Evolutionary conservation across 2,329 filamentous ascomycete genomes (phyloP).

Genomic region (Penicillium sp.): DNA sequence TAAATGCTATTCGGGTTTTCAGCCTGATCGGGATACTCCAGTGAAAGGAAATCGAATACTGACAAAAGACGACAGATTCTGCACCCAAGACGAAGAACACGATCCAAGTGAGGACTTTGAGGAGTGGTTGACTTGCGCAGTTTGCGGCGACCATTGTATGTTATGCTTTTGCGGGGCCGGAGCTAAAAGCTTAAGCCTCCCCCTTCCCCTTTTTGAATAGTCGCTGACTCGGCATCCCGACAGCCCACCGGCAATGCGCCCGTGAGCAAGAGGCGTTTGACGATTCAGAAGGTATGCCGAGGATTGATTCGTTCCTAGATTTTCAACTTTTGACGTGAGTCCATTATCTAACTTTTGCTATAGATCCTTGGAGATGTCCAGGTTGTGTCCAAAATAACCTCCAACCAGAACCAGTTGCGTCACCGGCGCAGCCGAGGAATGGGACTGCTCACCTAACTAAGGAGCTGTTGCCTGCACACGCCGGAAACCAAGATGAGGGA

Average conservation of each 20-base stretch:
- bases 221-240: constrained; percentile 49
- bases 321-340: background rate
- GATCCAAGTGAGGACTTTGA: constrained; percentile 82
- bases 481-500: constrained; percentile 64
- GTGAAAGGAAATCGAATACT: constrained; percentile 25
- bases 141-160: constrained; percentile 83
- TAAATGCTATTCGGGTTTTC: background rate
- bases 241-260: constrained; percentile 91
- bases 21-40: background rate
- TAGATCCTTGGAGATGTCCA: constrained; percentile 64
- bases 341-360: constrained; percentile 42
- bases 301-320: background rate
- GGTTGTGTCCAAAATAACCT: constrained; percentile 52
- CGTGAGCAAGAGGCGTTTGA: constrained; percentile 67
- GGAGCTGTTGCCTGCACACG: constrained; percentile 70
- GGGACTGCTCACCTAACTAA: constrained; percentile 68
- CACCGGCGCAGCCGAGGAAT: constrained; percentile 50
- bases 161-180: constrained; percentile 34
- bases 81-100: constrained; percentile 77
- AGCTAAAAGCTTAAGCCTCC: constrained; percentile 33
- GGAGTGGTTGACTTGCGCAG: constrained; percentile 71
- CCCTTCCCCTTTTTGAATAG: constrained; percentile 23
- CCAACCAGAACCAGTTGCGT: constrained; percentile 34
- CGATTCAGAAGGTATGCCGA: constrained; percentile 61
- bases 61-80: constrained; percentile 64